Base-by-base conservation (phyloP, 108 stramenopile genomes). In the Licmophora abbreviata region DNA sequence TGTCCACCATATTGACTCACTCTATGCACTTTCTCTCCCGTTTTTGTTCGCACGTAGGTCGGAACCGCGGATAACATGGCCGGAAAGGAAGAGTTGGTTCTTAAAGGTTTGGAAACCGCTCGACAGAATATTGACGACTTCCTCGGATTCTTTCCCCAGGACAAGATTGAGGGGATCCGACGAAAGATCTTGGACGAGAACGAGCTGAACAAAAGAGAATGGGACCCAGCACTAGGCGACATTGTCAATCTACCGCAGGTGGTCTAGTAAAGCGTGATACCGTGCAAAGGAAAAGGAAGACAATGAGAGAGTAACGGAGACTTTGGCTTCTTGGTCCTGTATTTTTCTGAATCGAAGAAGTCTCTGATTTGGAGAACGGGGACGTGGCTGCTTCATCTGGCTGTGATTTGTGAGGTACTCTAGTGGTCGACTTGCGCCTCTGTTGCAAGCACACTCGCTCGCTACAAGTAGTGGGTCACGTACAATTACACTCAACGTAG, bases 131-230 rank as follows among this genome's bases (percentile, higher is more conserved):
- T 93, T 56, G 87, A 93, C 56, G 76, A 82, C 25, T 93, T 88
- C 60, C 37, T 93, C 6, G 29, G 64, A 1, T 86, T 65, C 61
- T 81, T 88, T 34, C 81, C 81, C 1, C 28, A 58, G n/a, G 80
- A 70, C 8, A 57, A 74, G 35, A 65, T 88, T 7, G 63, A 66
- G 3, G 49, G 54, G 38, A 67, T 68, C 22, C 65, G 56, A 51
- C 36, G 48, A 32, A 56, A 66, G 41, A 74, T 93, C 38, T 35
- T 62, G 31, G 74, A 69, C 4, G 91, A 93, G 58, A 88, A 88
- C 57, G 80, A 73, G 15, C 64, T 86, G 52, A 93, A 93, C 40
- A 63, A 53, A 15, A 78, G 72, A 37, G 91, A 93, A 45, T 93
- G 84, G 58, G 91, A 89, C 61, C 51, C 63, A 14, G 51, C 34